Percentiles rank a stretch among this genome's conserved stretches.
These are phyloP conservation scores for Paramecium sonneborni DNA, from an alignment of 73 alveolate species.

Conservation along the genomic window DNA sequence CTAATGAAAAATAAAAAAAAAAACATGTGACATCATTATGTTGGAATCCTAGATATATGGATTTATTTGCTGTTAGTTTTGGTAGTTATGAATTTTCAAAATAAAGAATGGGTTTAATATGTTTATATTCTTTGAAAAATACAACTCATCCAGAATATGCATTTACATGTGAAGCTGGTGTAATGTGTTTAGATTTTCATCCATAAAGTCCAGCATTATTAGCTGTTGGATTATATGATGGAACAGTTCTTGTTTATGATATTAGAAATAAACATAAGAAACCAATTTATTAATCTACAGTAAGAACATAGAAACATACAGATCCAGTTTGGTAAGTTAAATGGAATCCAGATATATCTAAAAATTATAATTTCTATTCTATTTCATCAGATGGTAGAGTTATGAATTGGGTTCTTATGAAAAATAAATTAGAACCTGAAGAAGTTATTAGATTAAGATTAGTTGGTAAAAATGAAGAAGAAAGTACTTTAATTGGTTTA, in stretches of 20 bases:
- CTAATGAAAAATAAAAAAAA: constrained; percentile 96
- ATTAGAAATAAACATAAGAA: constrained; percentile 95
- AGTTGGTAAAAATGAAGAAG: constrained; percentile 86
- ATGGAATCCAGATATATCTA: constrained; percentile 93
- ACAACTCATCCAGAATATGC: constrained; percentile 99
- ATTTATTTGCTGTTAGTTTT: constrained; percentile 99
- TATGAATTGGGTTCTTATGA: constrained; percentile 96
- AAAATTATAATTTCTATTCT: constrained; percentile 89
- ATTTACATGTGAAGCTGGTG: constrained; percentile 98
- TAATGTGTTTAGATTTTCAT: constrained; percentile 98
- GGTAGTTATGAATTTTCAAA: constrained; percentile 95
- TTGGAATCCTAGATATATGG: constrained; percentile 99
- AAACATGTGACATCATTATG: constrained; percentile 97
- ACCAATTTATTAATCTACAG: constrained; percentile 96
- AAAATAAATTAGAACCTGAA: constrained; percentile 95
- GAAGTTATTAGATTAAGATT: constrained; percentile 84
- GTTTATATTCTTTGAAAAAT: constrained; percentile 98
- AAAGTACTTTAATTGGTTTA: constrained; percentile 86
- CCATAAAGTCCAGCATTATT: constrained; percentile 97
- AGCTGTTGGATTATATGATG: constrained; percentile 99
- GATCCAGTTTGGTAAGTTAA: constrained; percentile 99
- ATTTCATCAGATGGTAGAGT: constrained; percentile 99
- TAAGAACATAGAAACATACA: constrained; percentile 98
- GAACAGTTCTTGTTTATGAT: constrained; percentile 99
- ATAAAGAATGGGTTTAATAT: constrained; percentile 95